A percentile compares a stretch with the other conserved stretches of the same genome.
Conservation (phyloP, 768 basidiomycete species). For the Boletus reticulatus region DNA sequence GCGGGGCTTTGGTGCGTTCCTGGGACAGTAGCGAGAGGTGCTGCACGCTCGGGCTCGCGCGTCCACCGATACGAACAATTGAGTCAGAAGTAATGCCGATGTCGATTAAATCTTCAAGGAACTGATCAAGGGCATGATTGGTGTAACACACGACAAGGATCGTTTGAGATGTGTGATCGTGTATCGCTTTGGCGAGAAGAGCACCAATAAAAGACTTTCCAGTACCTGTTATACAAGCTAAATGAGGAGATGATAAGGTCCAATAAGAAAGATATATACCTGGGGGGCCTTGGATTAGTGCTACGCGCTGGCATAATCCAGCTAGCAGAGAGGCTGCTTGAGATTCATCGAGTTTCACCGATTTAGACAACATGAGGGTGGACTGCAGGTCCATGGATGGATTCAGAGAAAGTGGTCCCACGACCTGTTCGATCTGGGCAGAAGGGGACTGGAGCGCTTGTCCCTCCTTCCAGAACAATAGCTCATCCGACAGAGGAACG, state of each 20-base stretch:
- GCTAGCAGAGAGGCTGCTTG: slow-evolving; percentile 48
- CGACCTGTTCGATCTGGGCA: slow-evolving; percentile 12
- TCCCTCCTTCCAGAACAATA: slow-evolving; percentile 52
- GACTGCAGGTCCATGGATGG: slow-evolving; percentile 39
- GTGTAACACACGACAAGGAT: slow-evolving; percentile 75
- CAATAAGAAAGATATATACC: slow-evolving; percentile 36
- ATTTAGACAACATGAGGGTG: slow-evolving; percentile 35
- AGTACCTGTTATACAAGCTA: slow-evolving; percentile 45
- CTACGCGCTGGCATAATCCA: slow-evolving; percentile 54
- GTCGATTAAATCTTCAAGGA: slow-evolving; percentile 58
- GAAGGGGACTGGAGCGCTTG: slow-evolving; percentile 7
- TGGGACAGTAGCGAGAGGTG: slow-evolving; percentile 47
- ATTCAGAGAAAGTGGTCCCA: slow-evolving; percentile 29
- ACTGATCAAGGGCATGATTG: slow-evolving; percentile 73
- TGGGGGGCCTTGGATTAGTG: slow-evolving; percentile 71
- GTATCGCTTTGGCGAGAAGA: slow-evolving; percentile 57
- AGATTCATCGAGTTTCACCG: slow-evolving; percentile 49
- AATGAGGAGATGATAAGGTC: background rate
- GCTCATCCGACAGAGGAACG: slow-evolving; percentile 50
- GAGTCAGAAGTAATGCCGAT: slow-evolving; percentile 50
- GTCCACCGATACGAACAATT: slow-evolving; percentile 60
- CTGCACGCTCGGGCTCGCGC: slow-evolving; percentile 49
- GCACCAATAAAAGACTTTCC: slow-evolving; percentile 76
- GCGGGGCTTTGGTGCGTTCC: slow-evolving; percentile 14
- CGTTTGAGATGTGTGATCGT: slow-evolving; percentile 43